Conservation (phyloP, 352 stramenopile species). For the Phytophthora fragariaefolia region DNA sequence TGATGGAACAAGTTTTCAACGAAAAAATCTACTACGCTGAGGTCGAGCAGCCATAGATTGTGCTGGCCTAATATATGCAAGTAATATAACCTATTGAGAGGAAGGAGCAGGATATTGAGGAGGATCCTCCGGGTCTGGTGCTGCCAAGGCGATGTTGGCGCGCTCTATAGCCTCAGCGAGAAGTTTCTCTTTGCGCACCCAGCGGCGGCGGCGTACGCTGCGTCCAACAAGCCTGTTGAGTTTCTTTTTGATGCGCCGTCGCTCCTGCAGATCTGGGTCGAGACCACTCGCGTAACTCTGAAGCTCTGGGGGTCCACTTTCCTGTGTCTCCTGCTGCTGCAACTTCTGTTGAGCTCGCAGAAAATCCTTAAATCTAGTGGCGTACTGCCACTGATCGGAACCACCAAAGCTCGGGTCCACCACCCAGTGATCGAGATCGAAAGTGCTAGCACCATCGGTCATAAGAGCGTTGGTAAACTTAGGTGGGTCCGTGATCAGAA, state of each 20-base stretch:
- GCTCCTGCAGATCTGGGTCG: slow-evolving; percentile 53
- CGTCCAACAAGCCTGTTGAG: slow-evolving; percentile 85
- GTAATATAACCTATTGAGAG: slow-evolving; percentile 28
- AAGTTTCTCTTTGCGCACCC: slow-evolving; percentile 80
- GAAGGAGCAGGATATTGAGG: slow-evolving; percentile 8
- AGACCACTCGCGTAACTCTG: slow-evolving; percentile 30
- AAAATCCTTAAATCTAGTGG: slow-evolving; percentile 87
- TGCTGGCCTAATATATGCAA: slow-evolving; percentile 38
- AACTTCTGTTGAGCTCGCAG: slow-evolving; percentile 64
- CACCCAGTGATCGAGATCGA: slow-evolving; percentile 80
- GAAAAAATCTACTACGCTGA: slow-evolving; percentile 16
- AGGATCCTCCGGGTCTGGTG: slow-evolving; percentile 15
- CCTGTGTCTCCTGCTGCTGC: slow-evolving; percentile 36
- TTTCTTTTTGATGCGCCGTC: slow-evolving; percentile 78
- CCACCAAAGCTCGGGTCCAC: slow-evolving; percentile 78
- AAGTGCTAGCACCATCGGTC: slow-evolving; percentile 62
- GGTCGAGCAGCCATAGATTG: slow-evolving; percentile 23
- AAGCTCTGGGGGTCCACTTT: slow-evolving; percentile 23
- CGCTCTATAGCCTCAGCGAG: slow-evolving; percentile 51
- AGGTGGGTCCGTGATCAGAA: slow-evolving; percentile 80
- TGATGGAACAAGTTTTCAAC: slow-evolving; percentile 15
- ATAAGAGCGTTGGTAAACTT: slow-evolving; percentile 82
- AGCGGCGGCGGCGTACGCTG: slow-evolving; percentile 77
- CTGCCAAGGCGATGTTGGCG: slow-evolving; percentile 37
- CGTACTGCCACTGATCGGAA: slow-evolving; percentile 86